Evolutionary conservation across 164 flowering plant species (phyloP), one percentile per base, ranked within the genome.

Genomic region (Vitis amurensis): DNA sequence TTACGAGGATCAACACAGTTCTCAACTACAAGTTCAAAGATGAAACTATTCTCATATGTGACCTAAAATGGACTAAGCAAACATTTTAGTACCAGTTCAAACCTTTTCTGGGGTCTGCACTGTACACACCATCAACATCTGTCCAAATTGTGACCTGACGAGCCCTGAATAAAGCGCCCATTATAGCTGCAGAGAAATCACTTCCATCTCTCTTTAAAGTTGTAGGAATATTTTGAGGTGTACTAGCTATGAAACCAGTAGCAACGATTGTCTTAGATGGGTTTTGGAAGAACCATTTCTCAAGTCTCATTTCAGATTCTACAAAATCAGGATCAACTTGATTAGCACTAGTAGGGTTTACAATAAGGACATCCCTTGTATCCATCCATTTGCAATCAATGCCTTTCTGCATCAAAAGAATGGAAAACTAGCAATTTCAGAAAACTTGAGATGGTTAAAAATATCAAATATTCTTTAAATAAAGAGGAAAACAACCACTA

Each of bases 81-180:
- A 23, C 50, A 13, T 55, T 15, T n/a, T 48, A 48, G 52, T 50
- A 50, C 12, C 50, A 66, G 70, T 27, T 57, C 79, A 67, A 72
- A 93, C 99, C 99, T 96, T 93, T 96, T 79, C 98, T 82, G 19
- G 99, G 99, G 67, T 96, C 98, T 72, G 99, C 99, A 85, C 98
- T 96, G 71, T 93, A 95, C 1, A 95, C 98, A 56, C 99, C 99
- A 83, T 95, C 91, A 67, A 95, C 99, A 74, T 93, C 99, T 27
- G 99, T 95, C 99, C 98, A 95, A 71, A 95, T 95, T 67, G 99
- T 95, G 69, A 95, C 97, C 77, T 88, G 92, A 30, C 86, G 81
- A 51, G 99, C 97, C 82, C 78, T 82, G 52, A 95, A 70, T 6
- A 95, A 82, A 66, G 97, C 89, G 70, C 99, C 99, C 93, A 95